A percentile compares a stretch with the other conserved stretches of the same genome.
Conservation (phyloP, 176 grass and related monocot species). For the Oropetium thomaeum region DNA sequence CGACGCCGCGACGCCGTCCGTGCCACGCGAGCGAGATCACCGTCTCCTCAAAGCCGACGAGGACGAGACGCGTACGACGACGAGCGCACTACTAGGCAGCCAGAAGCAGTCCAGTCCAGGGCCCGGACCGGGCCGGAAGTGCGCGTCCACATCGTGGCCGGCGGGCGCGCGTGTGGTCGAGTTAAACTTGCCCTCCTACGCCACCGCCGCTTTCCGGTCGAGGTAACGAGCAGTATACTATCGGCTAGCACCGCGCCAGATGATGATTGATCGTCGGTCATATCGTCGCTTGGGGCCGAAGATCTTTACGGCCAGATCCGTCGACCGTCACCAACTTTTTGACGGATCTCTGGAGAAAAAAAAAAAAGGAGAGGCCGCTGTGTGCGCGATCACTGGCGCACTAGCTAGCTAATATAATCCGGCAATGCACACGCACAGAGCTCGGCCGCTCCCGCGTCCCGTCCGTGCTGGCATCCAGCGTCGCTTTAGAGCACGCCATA, state of each 20-base stretch:
- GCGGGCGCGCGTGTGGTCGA: not conserved
- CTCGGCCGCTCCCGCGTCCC: not conserved
- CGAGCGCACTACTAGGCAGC: not conserved
- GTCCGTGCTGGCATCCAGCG: slow-evolving; percentile 14
- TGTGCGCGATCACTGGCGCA: slow-evolving; percentile 25
- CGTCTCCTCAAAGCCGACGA: not conserved
- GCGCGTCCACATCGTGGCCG: slow-evolving; percentile 1
- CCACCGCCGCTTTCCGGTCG: not conserved
- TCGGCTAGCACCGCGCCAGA: not conserved
- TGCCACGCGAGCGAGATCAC: not conserved
- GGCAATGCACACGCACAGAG: not conserved
- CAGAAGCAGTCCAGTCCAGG: not conserved
- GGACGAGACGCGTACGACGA: not conserved
- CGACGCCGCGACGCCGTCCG: not conserved
- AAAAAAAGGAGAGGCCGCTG: not conserved
- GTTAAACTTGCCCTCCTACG: not conserved
- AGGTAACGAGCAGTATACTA: slow-evolving; percentile 16
- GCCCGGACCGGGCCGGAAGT: not conserved
- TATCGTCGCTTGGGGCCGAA: not conserved
- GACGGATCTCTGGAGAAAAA: slow-evolving; percentile 37
- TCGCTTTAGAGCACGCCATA: slow-evolving; percentile 10
- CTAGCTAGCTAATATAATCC: slow-evolving; percentile 10
- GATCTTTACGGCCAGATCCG: slow-evolving; percentile 2
- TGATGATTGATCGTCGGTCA: slow-evolving; percentile 12
- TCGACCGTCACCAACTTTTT: slow-evolving; percentile 27